Conservation (phyloP, 106 monocot genomes). For the Vanilla planifolia region DNA sequence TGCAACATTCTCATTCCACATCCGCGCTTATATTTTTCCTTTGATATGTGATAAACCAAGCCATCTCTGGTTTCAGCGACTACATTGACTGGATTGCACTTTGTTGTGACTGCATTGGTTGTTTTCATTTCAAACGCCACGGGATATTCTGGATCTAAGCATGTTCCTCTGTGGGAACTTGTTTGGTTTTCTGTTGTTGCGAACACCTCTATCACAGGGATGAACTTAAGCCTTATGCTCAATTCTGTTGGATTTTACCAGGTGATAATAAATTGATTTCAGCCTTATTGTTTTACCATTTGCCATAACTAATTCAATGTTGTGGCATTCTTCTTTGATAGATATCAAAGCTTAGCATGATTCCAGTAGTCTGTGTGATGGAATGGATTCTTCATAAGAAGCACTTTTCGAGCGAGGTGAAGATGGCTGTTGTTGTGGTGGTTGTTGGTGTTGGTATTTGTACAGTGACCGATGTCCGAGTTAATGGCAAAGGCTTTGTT, state of each 20-base stretch:
- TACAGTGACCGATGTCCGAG: slow-evolving; percentile 86
- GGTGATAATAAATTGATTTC: slow-evolving; percentile 22
- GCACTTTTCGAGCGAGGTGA: slow-evolving; percentile 69
- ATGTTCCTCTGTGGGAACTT: slow-evolving; percentile 94
- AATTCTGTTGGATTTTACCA: slow-evolving; percentile 97
- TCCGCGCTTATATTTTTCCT: slow-evolving; percentile 1
- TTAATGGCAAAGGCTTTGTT: slow-evolving; percentile 80
- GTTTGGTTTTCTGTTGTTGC: slow-evolving; percentile 88
- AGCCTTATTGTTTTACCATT: background rate
- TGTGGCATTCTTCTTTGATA: no score
- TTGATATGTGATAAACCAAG: slow-evolving; percentile 3
- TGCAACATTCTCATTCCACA: background rate
- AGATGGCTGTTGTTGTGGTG: slow-evolving; percentile 68
- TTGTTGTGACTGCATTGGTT: slow-evolving; percentile 67
- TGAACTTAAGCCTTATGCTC: slow-evolving; percentile 94
- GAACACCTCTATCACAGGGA: slow-evolving; percentile 83
- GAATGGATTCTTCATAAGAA: slow-evolving; percentile 79
- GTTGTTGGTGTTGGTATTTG: slow-evolving; percentile 82
- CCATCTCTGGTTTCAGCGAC: slow-evolving; percentile 40
- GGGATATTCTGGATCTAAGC: slow-evolving; percentile 62
- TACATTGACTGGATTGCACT: slow-evolving; percentile 85
- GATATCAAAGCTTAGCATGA: slow-evolving; percentile 96
- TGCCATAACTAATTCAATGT: no score
- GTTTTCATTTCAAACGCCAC: slow-evolving; percentile 61
- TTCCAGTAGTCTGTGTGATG: slow-evolving; percentile 90